Evolutionary conservation across 352 stramenopile genomes (phyloP), one percentile per base, ranked within the genome.

Genomic region (Thalassiosira hispida): DNA sequence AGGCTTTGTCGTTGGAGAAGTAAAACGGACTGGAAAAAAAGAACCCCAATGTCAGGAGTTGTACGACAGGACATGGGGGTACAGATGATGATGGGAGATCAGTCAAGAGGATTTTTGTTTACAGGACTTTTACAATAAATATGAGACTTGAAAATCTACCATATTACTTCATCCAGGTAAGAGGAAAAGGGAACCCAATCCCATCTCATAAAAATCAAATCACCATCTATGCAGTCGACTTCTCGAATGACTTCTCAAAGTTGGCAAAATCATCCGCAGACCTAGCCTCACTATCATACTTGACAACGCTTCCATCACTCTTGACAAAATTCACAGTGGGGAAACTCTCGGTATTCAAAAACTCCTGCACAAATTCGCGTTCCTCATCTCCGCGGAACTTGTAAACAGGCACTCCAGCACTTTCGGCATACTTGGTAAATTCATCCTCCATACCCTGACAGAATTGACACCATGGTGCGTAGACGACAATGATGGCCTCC

Each of bases 401-500:
- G 79, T 92, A 94, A 53, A 93, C 84, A 69, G 88, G 80, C 16
- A 81, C 70, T 25, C 73, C 74, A 23, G 76, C 47, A 53, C 77
- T 56, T 25, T 68, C 73, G 16, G 90, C 90, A 72, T 92, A 91
- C 33, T 88, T 85, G 53, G 79, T 79, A 70, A 85, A 93, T 66
- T 92, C 84, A 8, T 90, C 85, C 65, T 95, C 90, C 90, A 95
- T 95, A 20, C 64, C 78, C 77, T 92, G 84, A 51, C 85, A 93
- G 77, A 91, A 95, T 80, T 92, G 89, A 84, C 90, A 95, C 90
- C 90, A 95, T 23, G 90, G 90, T 46, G 90, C 90, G 53, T 95
- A 95, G 23, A 95, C 90, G 8, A 83, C 87, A 52, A 95, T 77
- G 67, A 95, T 80, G 12, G 86, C 75, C 29, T 89, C 73, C 40